Evolutionary conservation across 140 eudicot species (phyloP).

Genomic region (Anethum foeniculum): DNA sequence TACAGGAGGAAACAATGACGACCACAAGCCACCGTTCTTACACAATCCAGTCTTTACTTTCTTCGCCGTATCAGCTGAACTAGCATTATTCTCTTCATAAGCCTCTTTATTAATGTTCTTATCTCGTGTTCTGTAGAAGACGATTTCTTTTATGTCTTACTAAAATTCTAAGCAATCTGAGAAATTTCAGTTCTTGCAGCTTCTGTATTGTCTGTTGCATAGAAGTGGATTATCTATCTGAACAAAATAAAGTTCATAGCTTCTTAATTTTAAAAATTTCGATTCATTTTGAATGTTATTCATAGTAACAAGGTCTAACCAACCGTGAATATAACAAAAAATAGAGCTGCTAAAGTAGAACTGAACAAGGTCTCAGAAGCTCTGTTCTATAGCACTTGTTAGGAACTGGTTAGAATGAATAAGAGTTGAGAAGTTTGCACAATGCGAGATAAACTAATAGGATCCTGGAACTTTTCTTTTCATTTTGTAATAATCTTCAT

Average conservation of each 20-base stretch:
- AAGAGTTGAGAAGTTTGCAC: too few relatives aligned
- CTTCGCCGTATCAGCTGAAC: neutral
- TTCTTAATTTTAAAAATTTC: too few relatives aligned
- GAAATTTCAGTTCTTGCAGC: neutral
- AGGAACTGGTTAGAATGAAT: too few relatives aligned
- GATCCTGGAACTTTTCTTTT: neutral
- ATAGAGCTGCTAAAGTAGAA: too few relatives aligned
- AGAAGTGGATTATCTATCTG: too few relatives aligned
- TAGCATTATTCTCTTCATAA: slow-evolving; percentile 3
- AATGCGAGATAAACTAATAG: too few relatives aligned
- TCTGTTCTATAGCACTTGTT: too few relatives aligned
- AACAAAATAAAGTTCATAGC: too few relatives aligned
- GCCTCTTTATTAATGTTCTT: neutral
- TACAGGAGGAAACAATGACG: slow-evolving; percentile 39
- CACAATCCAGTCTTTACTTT: slow-evolving; percentile 1
- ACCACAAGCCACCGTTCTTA: slow-evolving; percentile 2
- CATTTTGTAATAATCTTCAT: neutral
- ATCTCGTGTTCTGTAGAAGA: slow-evolving; percentile 1
- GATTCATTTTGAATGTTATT: too few relatives aligned
- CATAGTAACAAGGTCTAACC: too few relatives aligned
- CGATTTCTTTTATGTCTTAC: neutral
- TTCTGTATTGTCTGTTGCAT: neutral
- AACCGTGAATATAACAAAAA: too few relatives aligned
- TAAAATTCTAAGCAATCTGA: neutral
- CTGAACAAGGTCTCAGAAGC: too few relatives aligned